These are phyloP conservation scores for Cucumis sativus DNA, from an alignment of 306 rosid species.

Conservation along the genomic window DNA sequence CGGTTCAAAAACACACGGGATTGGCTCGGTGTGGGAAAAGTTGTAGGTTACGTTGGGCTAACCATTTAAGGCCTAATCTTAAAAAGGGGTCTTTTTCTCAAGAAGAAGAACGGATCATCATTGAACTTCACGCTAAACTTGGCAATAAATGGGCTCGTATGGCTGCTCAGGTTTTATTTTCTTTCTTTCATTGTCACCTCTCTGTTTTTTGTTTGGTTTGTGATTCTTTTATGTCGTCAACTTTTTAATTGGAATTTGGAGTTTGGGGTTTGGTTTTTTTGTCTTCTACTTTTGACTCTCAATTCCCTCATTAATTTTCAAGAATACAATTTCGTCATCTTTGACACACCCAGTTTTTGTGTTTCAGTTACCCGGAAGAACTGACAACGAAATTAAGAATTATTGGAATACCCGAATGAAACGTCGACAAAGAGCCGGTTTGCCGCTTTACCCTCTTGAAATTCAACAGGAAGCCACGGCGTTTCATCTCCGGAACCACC, in stretches of 20 bases:
- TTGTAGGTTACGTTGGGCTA: constrained; percentile 84
- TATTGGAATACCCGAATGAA: constrained; percentile 86
- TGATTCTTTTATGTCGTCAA: not conserved
- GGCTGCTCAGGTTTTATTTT: constrained; percentile 53
- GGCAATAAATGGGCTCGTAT: constrained; percentile 93
- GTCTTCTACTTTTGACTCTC: not conserved
- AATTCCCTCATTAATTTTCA: not conserved
- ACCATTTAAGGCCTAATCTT: constrained; percentile 71
- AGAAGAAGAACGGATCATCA: constrained; percentile 43
- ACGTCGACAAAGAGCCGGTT: constrained; percentile 57
- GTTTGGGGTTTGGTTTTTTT: not conserved
- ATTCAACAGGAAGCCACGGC: constrained; percentile 28
- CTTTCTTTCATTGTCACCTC: not conserved
- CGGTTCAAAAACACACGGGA: constrained; percentile 51
- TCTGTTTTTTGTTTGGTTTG: constrained; percentile 13
- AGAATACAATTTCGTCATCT: not conserved
- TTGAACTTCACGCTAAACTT: constrained; percentile 62
- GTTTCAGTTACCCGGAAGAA: constrained; percentile 68
- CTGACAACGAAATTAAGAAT: constrained; percentile 87
- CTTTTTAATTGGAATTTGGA: constrained; percentile 11
- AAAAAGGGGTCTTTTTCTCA: constrained; percentile 57
- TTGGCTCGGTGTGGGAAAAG: constrained; percentile 71
- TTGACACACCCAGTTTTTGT: constrained; percentile 5
- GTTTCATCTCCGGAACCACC: constrained; percentile 17
- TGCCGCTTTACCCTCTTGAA: constrained; percentile 54